Percentiles rank a stretch among this genome's conserved stretches.
Conservation (phyloP, 2,329 filamentous ascomycete species). For the Neodidymelliopsis sp. region DNA sequence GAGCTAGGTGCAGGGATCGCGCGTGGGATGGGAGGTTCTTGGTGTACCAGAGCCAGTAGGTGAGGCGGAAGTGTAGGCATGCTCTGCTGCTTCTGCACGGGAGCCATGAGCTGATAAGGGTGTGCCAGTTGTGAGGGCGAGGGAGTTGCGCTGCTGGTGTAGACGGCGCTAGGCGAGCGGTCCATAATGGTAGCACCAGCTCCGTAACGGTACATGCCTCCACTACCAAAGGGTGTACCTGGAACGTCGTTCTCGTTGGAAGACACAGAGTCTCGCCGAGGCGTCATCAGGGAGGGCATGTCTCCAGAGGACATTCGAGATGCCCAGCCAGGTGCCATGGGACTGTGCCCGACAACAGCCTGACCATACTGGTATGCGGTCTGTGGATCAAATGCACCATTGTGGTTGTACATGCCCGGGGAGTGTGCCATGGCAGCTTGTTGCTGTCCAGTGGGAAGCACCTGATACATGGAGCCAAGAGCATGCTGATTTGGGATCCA, state of each 20-base stretch:
- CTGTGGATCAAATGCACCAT: constrained; percentile 54
- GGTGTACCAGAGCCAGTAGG: constrained; percentile 59
- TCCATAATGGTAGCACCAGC: constrained; percentile 57
- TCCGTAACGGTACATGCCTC: constrained; percentile 54
- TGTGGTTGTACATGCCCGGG: constrained; percentile 56
- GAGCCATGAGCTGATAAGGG: constrained; percentile 53
- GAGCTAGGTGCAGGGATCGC: constrained; percentile 91
- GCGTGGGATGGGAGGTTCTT: constrained; percentile 82
- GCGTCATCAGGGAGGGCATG: constrained; percentile 59
- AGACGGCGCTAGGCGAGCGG: constrained; percentile 58
- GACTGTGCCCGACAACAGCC: constrained; percentile 55
- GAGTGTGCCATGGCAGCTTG: constrained; percentile 42
- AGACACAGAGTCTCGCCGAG: constrained; percentile 60
- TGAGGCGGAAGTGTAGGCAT: constrained; percentile 54
- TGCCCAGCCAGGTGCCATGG: constrained; percentile 56
- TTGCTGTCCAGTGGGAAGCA: constrained; percentile 44
- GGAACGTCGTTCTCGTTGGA: constrained; percentile 62
- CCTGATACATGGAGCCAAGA: constrained; percentile 44
- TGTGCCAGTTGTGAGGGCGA: constrained; percentile 58
- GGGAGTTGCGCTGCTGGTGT: constrained; percentile 57
- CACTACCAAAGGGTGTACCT: constrained; percentile 55
- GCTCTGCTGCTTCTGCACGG: constrained; percentile 46
- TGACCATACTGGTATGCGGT: constrained; percentile 54
- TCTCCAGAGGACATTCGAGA: constrained; percentile 55
- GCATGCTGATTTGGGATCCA: constrained; percentile 50